Base-by-base conservation (phyloP, 2,329 filamentous ascomycete genomes). In the Sphaerulina populicola region DNA sequence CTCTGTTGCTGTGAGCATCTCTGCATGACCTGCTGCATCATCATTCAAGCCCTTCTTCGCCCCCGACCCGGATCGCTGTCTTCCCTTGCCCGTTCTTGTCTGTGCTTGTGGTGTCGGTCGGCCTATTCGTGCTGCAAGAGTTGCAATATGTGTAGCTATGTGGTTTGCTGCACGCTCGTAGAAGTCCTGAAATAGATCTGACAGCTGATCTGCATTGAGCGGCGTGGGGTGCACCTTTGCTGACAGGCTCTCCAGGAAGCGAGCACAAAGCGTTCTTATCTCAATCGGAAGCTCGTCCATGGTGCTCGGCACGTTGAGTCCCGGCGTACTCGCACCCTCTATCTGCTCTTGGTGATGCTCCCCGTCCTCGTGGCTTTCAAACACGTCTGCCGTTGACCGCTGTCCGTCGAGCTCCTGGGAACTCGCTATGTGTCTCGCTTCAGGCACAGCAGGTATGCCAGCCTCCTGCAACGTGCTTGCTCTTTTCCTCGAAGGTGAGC, bases 251-350 rank as follows among this genome's bases (percentile, higher is more conserved):
- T 95, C 88, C 63, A 97, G 83, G 66, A 98, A 98, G 65, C 86
- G 87, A 69, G 97, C 91, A 15, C 86, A 88, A 65, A 96, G 73
- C 68, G 88, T 93, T 52, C 93, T 79, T 53, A 98, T 80, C 76
- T 98, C 93, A 63, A 96, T 93, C 11, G 93, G 93, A 38, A 98
- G 80, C 64, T 95, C 86, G 62, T 94, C 88, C 57, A 93, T 83
- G 51, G 87, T 83, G 56, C 87, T 79, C 3, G 85, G 74, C 10
- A 74, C 60, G 39, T 66, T 60, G 47, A 68, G 49, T 44, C 66
- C 66, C 2, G 63, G 60, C 14, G 54, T 60, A n/a, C 53, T 55
- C 9, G 53, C 51, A 18, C 63, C 58, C n/a, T 57, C 56, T 6
- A 47, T 43, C 10, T 59, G 55, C 7, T 66, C 63, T 18, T 18